Evolutionary conservation across 345 rosid species (phyloP), one percentile per base, ranked within the genome.

Genomic region (Trapa incisa): DNA sequence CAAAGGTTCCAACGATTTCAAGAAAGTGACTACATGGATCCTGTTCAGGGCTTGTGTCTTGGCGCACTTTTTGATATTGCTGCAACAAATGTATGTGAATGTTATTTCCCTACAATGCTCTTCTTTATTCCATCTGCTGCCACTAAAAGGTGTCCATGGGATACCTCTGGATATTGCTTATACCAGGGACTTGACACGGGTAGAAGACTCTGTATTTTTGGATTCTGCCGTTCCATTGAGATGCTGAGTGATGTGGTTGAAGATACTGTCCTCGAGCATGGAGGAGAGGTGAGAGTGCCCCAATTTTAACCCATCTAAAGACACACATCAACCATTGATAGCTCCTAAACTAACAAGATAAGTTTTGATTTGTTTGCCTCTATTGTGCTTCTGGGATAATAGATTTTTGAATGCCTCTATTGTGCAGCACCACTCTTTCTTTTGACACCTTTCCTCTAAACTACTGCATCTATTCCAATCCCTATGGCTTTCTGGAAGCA

Each of bases 191-290:
- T 88, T 67, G 95, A 94, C 75, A 79, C 63, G 84, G 96, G 97
- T 70, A 82, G 97, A 84, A 80, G 92, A 75, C 85, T 94, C n/a
- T 94, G 97, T 75, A 94, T 94, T 47, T 83, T 78, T 75, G 99
- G 99, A 22, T 94, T 87, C 76, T 91, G 99, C 78, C 96, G 97
- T 47, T 94, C 99, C 42, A 80, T 91, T 76, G 97, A 94, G 80
- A 94, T 91, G 99, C 87, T 94, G 50, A 91, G 88, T 69, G 97
- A 94, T 84, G 95, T 87, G 41, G 96, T 94, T 61, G 91, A 88
- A 80, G 99, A 89, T 65, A 87, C 91, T 43, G 97, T 91, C 50
- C 76, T 91, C 70, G 97, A 87, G 79, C 86, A 90, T 65, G 97
- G 99, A 68, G 97, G 96, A 63, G 97, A 90, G 90, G 97, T 93